Base-by-base conservation (phyloP, 495 filamentous ascomycete species). In the Poronia punctata region DNA sequence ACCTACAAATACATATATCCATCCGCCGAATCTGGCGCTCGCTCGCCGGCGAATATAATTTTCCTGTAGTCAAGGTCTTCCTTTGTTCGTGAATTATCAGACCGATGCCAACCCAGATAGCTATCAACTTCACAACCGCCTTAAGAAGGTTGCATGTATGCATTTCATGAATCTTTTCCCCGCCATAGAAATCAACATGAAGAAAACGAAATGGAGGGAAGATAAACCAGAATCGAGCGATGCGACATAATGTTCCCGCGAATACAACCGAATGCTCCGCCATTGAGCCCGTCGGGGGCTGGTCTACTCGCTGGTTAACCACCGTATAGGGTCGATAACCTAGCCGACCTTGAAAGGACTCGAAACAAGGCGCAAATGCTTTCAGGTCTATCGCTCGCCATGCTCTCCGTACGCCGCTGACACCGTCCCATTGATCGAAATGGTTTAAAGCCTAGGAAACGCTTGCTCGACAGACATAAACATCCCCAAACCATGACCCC, bases 31-130 rank as follows among this genome's bases (percentile, higher is more conserved):
- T 11, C 7, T 41, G 21, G 38, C 10, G n/a, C 20, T 33, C 29
- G 29, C 21, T 16, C 12, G 18, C 11, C 23, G 29, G 21, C 38
- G 38, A n/a, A 11, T 4, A 41, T 33, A 9, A 17, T 41, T n/a
- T 38, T 38, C 40, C 38, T 36, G 34, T 4, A 38, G 38, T 43
- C 29, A 35, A 36, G 18, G 27, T 52, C 18, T 39, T 52, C 44
- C 46, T 14, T 38, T 44, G 22, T 34, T 45, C 45, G 40, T 38
- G 46, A 55, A 48, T n/a, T n/a, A n/a, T n/a, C n/a, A n/a, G n/a
- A n/a, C n/a, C n/a, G n/a, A n/a, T n/a, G n/a, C n/a, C n/a, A n/a
- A n/a, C n/a, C n/a, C n/a, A n/a, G n/a, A n/a, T n/a, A n/a, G n/a
- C n/a, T n/a, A n/a, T n/a, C n/a, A n/a, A n/a, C n/a, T n/a, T n/a